Evolutionary conservation across 2,329 filamentous ascomycete genomes (phyloP), one percentile per base, ranked within the genome.

Genomic region (Akanthomyces lecanii): DNA sequence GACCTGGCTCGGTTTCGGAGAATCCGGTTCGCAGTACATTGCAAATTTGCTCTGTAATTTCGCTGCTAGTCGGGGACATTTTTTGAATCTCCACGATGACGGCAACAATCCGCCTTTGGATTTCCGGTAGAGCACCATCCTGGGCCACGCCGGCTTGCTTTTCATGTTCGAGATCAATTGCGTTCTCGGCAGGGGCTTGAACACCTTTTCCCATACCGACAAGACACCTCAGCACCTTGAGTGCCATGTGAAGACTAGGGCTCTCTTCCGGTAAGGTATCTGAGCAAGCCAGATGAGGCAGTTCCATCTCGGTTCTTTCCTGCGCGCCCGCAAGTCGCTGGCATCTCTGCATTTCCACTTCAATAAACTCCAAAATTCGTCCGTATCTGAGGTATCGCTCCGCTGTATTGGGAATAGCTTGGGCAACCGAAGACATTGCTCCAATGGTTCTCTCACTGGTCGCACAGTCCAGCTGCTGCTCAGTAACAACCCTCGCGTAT

Each of bases 401-500:
- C 25, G 78, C 75, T 55, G 88, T 81, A 2, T 85, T 81, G 1
- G 84, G 77, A 11, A 91, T 79, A 10, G 89, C 89, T 74, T 95
- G 90, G 36, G 92, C 83, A 50, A 95, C 87, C 10, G 86, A 87
- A 10, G 90, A 85, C 66, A 95, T 90, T 2, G 86, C 90, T 47
- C 89, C 86, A 5, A 92, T 80, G 0, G 94, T 84, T 67, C 85
- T 86, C 70, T 93, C 90, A 69, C 90, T 90, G 1, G 87, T 87
- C 60, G 87, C 77, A 45, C 84, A 84, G 66, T 93, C 89, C 11
- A 90, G 78, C 8, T 65, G 68, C n/a, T 67, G 64, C 44, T 64
- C 63, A 86, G 85, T 44, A 83, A 78, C 40, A 57, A 93, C 83
- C n/a, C 80, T 79, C 63, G 84, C 79, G 71, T 92, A 94, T 70